Conservation (phyloP, 257 asterid genomes). For the Scutellaria baicalensis region DNA sequence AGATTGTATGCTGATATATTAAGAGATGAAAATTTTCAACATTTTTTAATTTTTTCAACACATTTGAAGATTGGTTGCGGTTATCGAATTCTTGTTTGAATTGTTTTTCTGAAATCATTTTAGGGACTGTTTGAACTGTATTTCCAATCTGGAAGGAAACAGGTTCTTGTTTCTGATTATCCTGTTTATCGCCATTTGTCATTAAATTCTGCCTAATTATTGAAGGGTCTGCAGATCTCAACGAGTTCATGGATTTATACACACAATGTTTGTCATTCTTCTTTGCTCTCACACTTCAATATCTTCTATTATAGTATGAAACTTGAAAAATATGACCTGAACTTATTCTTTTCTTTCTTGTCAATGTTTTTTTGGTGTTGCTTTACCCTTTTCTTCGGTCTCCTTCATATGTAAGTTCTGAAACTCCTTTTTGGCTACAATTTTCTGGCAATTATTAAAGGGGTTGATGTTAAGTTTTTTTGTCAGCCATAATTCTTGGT, state of each 20-base stretch:
- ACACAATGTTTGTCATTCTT: neutral
- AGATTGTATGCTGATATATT: too few relatives aligned
- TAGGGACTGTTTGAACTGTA: neutral
- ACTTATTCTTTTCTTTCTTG: neutral
- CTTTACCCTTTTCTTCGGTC: neutral
- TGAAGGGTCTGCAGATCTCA: constrained; percentile 33
- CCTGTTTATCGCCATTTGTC: neutral
- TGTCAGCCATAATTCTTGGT: neutral
- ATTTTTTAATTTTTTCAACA: too few relatives aligned
- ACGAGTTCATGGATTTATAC: neutral
- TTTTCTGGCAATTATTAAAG: neutral
- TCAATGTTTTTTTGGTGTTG: neutral
- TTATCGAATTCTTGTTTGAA: neutral
- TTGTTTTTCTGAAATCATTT: neutral
- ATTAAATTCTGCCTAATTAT: neutral
- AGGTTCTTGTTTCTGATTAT: constrained; percentile 2
- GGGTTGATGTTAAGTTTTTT: neutral
- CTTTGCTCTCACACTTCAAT: neutral
- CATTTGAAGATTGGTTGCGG: too few relatives aligned
- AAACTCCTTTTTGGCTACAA: neutral
- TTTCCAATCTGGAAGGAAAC: neutral
- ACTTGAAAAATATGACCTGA: neutral
- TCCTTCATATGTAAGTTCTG: neutral
- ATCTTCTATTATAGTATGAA: neutral
- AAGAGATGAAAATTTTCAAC: too few relatives aligned